A percentile compares a stretch with the other conserved stretches of the same genome.
These are phyloP conservation scores for Saturnispora zaruensis DNA, from an alignment of 805 yeast genomes.

Conservation along the genomic window DNA sequence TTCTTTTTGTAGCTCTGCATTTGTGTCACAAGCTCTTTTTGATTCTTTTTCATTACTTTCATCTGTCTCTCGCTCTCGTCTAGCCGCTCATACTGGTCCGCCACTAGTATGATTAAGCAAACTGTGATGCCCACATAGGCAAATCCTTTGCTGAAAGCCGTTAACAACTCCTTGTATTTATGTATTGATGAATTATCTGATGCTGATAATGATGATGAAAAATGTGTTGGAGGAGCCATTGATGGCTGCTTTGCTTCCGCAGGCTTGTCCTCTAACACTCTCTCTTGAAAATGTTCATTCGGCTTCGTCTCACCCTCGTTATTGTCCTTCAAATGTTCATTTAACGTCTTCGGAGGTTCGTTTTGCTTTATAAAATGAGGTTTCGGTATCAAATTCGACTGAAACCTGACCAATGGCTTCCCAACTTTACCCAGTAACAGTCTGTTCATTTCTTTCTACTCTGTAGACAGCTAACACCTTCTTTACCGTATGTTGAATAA, in stretches of 20 bases:
- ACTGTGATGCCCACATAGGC: constrained; percentile 12
- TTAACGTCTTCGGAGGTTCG: constrained; percentile 27
- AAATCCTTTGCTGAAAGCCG: constrained; percentile 7
- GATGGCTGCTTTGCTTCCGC: neutral
- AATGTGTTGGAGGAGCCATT: neutral
- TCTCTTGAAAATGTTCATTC: neutral
- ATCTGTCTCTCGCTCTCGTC: constrained; percentile 22
- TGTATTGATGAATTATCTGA: neutral
- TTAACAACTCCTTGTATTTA: neutral
- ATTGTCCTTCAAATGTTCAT: neutral
- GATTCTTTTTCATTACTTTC: constrained; percentile 19
- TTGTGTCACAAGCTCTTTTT: constrained; percentile 37
- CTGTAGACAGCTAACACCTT: neutral
- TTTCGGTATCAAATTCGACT: constrained; percentile 11
- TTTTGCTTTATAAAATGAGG: constrained; percentile 20
- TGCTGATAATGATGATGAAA: constrained; percentile 8
- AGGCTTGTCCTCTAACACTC: neutral
- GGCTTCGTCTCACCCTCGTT: neutral
- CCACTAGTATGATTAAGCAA: constrained; percentile 8
- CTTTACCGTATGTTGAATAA: neutral
- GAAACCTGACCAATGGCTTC: neutral
- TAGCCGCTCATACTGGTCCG: constrained; percentile 18
- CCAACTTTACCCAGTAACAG: neutral
- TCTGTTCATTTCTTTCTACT: neutral
- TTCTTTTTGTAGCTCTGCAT: constrained; percentile 43